A percentile compares a stretch with the other conserved stretches of the same genome.
Conservation (phyloP, 2,329 filamentous ascomycete species). For the Bipolaris oryzae region DNA sequence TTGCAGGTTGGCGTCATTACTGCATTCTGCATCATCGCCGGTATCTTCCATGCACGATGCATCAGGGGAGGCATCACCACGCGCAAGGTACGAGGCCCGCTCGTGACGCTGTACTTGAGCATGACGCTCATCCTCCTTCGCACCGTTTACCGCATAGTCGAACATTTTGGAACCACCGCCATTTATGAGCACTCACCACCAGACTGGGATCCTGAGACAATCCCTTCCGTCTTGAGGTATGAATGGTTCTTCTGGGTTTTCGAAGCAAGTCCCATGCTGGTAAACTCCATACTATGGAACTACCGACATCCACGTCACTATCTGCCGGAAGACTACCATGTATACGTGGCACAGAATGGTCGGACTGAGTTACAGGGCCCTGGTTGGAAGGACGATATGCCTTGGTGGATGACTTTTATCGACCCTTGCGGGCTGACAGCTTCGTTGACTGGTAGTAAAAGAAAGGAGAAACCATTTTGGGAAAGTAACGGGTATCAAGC, state of each 20-base stretch:
- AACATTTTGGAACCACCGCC: conserved; percentile 58
- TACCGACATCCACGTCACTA: conserved; percentile 56
- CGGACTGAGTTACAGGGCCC: conserved; percentile 26
- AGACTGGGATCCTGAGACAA: conserved; percentile 39
- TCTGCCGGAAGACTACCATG: conserved; percentile 56
- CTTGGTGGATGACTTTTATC: conserved; percentile 33
- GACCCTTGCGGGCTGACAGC: conserved; percentile 28
- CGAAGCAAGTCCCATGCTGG: conserved; percentile 57
- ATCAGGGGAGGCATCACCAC: conserved; percentile 46
- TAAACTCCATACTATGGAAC: conserved; percentile 57
- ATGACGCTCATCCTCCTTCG: conserved; percentile 53
- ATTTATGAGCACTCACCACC: conserved; percentile 41
- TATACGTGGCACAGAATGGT: conserved; percentile 52
- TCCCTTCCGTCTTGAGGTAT: conserved; percentile 47
- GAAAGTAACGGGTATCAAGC: conserved; percentile 26
- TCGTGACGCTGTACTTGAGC: conserved; percentile 55
- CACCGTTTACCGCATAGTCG: conserved; percentile 57
- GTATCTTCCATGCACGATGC: conserved; percentile 53
- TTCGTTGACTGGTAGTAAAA: conserved; percentile 5
- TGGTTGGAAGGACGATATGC: conserved; percentile 29
- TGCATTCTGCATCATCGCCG: conserved; percentile 53
- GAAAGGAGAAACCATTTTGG: conserved; percentile 27
- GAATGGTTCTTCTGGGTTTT: conserved; percentile 61
- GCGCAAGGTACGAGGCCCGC: conserved; percentile 50
- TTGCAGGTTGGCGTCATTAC: conserved; percentile 56